A percentile compares a stretch with the other conserved stretches of the same genome.
Conservation (phyloP, 345 rosid species). For the Hirschfeldia incana region DNA sequence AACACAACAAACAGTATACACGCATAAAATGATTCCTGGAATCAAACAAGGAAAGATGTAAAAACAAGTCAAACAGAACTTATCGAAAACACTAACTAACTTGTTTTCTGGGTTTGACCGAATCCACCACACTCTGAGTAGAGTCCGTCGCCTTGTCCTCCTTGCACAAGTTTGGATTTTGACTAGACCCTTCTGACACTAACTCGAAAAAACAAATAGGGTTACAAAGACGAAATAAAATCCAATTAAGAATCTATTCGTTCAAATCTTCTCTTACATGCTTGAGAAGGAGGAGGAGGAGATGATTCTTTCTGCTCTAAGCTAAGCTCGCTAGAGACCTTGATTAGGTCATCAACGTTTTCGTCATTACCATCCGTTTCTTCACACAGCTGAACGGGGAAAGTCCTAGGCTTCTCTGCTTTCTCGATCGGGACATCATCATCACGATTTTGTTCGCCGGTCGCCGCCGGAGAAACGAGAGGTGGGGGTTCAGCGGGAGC, state of each 20-base stretch:
- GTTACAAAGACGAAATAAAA: conserved; percentile 36
- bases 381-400: conserved; percentile 69
- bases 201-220: conserved; percentile 17
- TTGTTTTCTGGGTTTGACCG: conserved; percentile 54
- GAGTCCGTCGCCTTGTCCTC: conserved; percentile 46
- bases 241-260: not conserved
- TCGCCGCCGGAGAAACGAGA: not conserved
- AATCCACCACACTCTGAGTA: conserved; percentile 44
- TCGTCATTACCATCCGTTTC: conserved; percentile 20
- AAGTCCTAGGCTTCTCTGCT: conserved; percentile 52
- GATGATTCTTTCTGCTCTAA: conserved; percentile 34
- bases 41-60: too few relatives aligned
- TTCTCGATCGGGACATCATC: conserved; percentile 42
- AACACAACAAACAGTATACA: not conserved
- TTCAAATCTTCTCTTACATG: conserved; percentile 22
- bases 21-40: not conserved
- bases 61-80: too few relatives aligned
- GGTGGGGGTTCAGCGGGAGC: conserved; percentile 45
- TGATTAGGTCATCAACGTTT: conserved; percentile 42
- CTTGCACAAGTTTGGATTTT: conserved; percentile 39
- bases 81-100: conserved; percentile 26
- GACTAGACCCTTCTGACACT: conserved; percentile 41
- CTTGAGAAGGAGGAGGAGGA: conserved; percentile 21
- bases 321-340: conserved; percentile 31
- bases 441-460: conserved; percentile 36